These are phyloP conservation scores for Lactifluus rugatus DNA, from an alignment of 768 basidiomycete genomes.

Conservation along the genomic window DNA sequence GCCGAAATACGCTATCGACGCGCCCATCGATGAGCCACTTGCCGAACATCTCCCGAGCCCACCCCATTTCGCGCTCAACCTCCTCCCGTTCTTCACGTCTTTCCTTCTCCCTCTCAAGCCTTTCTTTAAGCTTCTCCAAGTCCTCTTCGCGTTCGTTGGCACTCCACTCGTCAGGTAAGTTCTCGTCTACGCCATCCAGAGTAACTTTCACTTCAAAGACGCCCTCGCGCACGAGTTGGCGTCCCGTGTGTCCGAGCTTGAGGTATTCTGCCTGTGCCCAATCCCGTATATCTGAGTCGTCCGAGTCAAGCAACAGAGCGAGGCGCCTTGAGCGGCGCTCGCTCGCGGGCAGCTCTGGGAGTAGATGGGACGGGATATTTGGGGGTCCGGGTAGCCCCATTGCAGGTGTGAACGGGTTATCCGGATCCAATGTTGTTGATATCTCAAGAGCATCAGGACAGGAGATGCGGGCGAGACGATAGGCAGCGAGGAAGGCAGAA, in stretches of 20 bases:
- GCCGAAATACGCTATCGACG: constrained; percentile 17
- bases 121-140: constrained; percentile 14
- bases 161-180: constrained; percentile 6
- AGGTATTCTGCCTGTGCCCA: constrained; percentile 21
- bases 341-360: constrained; percentile 4
- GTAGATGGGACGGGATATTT: constrained; percentile 12
- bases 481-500: constrained; percentile 19
- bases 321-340: constrained; percentile 18
- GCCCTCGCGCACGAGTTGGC: constrained; percentile 18
- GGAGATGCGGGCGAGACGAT: constrained; percentile 15
- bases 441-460: constrained; percentile 10
- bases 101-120: constrained; percentile 13
- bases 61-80: constrained; percentile 16
- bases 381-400: neutral
- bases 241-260: constrained; percentile 11
- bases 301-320: constrained; percentile 17
- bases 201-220: constrained; percentile 15
- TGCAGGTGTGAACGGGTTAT: constrained; percentile 1
- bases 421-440: constrained; percentile 3
- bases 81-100: constrained; percentile 13
- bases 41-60: constrained; percentile 18
- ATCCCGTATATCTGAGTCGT: constrained; percentile 16
- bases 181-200: constrained; percentile 7
- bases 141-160: constrained; percentile 15
- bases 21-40: constrained; percentile 16